Percentiles rank a stretch among this genome's conserved stretches.
phyloP scores from a whole-genome alignment of 2,329 filamentous ascomycete species.

The Colletotrichum caudatum region DNA sequence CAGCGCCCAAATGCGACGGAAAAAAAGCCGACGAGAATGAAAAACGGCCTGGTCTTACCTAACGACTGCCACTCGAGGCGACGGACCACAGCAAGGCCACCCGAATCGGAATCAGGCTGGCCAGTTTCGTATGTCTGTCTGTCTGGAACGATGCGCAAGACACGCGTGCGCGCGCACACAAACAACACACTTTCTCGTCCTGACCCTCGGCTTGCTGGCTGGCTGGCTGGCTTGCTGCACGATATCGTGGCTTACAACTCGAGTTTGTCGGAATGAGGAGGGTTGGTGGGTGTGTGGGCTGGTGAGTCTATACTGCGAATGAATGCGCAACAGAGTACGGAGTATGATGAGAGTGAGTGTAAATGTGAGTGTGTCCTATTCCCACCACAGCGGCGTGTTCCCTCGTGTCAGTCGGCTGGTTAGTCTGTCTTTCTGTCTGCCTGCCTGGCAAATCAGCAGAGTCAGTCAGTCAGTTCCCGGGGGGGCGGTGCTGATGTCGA shows the following conservation, averaged over 20 bases:
- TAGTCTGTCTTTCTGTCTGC: not conserved
- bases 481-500: slow-evolving; percentile 27
- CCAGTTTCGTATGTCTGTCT: not conserved
- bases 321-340: slow-evolving; percentile 4
- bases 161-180: not conserved
- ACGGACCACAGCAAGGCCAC: slow-evolving; percentile 3
- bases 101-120: slow-evolving; percentile 20
- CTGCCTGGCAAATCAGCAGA: slow-evolving; percentile 13
- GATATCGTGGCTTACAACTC: slow-evolving; percentile 19
- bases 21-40: slow-evolving; percentile 2
- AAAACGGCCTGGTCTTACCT: slow-evolving; percentile 36
- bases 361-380: not conserved
- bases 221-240: slow-evolving; percentile 19
- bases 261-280: slow-evolving; percentile 14
- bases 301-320: slow-evolving; percentile 11
- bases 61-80: slow-evolving; percentile 17
- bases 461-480: slow-evolving; percentile 11
- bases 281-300: slow-evolving; percentile 8
- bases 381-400: not conserved
- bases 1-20: slow-evolving; percentile 16
- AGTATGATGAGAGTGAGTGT: not conserved
- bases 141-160: not conserved
- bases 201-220: not conserved
- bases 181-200: not conserved
- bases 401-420: not conserved